These are phyloP conservation scores for Phytophthora citrophthora DNA, from an alignment of 352 stramenopile species.

Conservation along the genomic window DNA sequence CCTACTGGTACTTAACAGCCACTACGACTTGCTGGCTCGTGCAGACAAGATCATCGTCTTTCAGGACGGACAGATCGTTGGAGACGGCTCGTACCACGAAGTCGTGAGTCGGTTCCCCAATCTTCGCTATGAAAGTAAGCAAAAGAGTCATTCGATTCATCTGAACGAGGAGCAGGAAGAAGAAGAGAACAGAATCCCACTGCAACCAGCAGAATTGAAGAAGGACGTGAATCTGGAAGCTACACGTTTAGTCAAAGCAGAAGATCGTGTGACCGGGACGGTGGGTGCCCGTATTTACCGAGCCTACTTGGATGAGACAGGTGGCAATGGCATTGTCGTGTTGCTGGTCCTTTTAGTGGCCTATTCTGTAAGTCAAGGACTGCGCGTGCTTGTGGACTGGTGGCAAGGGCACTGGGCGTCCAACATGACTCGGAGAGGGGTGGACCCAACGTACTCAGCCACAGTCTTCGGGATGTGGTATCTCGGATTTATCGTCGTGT, in stretches of 20 bases:
- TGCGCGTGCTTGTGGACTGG: conserved; percentile 39
- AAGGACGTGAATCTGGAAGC: background rate
- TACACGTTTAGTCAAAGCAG: conserved; percentile 32
- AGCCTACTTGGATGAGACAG: conserved; percentile 43
- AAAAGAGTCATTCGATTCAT: background rate
- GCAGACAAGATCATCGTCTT: conserved; percentile 42
- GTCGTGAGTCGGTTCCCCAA: conserved; percentile 17
- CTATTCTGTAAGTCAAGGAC: conserved; percentile 22
- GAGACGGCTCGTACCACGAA: conserved; percentile 28
- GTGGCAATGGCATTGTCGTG: conserved; percentile 27
- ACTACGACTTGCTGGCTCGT: conserved; percentile 38
- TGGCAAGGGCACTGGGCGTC: conserved; percentile 49
- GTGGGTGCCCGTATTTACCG: conserved; percentile 47
- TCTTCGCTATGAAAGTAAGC: conserved; percentile 24
- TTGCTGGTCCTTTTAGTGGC: conserved; percentile 23
- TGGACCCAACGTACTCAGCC: conserved; percentile 47
- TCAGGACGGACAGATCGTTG: conserved; percentile 31
- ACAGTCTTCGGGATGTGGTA: conserved; percentile 41
- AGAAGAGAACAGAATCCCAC: background rate
- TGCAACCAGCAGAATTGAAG: background rate
- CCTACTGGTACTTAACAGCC: conserved; percentile 78
- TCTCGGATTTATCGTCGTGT: conserved; percentile 38
- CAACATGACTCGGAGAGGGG: conserved; percentile 23
- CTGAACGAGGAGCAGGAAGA: background rate
- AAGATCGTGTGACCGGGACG: conserved; percentile 34